These are phyloP conservation scores for Marchantia polymorpha DNA, from an alignment of 225 moss, liverwort and hornwort genomes.

Conservation along the genomic window DNA sequence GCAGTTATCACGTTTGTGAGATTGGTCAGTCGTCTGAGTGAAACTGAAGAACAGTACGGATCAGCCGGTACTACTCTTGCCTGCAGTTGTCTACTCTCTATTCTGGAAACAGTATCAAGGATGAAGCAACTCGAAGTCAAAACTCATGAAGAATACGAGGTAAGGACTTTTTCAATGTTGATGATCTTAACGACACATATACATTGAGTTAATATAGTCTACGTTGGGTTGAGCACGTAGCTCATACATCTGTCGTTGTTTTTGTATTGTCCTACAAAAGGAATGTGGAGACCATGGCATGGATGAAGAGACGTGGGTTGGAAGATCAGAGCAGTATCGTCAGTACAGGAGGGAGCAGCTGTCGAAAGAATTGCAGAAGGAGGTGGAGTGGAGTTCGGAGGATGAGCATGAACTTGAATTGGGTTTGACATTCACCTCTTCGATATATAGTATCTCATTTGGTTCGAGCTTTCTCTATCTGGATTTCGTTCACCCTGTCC, in stretches of 20 bases:
- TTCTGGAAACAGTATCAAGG: slow-evolving; percentile 11
- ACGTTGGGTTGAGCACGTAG: background rate
- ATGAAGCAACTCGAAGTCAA: slow-evolving; percentile 23
- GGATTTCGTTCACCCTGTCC: background rate
- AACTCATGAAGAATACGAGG: slow-evolving; percentile 18
- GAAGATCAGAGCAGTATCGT: slow-evolving; percentile 24
- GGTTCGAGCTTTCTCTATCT: background rate
- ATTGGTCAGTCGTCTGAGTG: slow-evolving; percentile 18
- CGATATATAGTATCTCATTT: no score
- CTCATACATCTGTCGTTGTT: background rate
- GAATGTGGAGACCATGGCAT: slow-evolving; percentile 8
- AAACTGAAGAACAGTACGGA: slow-evolving; percentile 11
- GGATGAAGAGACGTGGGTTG: slow-evolving; percentile 24
- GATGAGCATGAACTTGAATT: slow-evolving; percentile 25
- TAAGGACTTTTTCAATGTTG: background rate
- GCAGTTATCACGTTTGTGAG: slow-evolving; percentile 18
- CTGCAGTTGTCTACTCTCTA: slow-evolving; percentile 14
- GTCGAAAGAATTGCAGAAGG: slow-evolving; percentile 23
- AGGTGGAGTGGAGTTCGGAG: slow-evolving; percentile 26
- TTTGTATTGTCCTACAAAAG: background rate
- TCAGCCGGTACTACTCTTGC: slow-evolving; percentile 13
- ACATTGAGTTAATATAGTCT: background rate
- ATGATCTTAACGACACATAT: background rate
- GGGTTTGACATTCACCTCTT: background rate
- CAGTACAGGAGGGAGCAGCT: slow-evolving; percentile 27